Base-by-base conservation (phyloP, 345 rosid genomes). In the Cardamine occulta region DNA sequence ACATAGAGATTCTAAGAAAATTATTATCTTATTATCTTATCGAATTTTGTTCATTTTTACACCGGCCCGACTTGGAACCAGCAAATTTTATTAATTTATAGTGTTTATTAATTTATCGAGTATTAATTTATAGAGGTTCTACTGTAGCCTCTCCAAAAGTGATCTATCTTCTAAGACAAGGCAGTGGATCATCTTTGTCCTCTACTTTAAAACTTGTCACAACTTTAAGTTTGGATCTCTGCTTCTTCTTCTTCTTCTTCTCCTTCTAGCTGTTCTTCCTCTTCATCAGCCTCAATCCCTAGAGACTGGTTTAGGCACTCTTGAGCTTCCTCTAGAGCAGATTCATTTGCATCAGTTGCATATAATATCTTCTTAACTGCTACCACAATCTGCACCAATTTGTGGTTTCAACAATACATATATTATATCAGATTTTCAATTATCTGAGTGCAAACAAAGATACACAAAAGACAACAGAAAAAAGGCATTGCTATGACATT, bases 281-380 rank as follows among this genome's bases (percentile, higher is more conserved):
- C 85, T 9, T 78, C 85, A 9, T 68, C 69, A 39, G 68, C 89
- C 8, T 63, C 91, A 5, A 61, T 42, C 47, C 80, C 66, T 72
- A 79, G 61, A 58, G 80, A 56, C 69, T 82, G 81, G 28, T 64
- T 58, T 47, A 94, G 55, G 45, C 86, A 87, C 74, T 86, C 93
- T 80, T 87, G 91, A 44, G 97, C 97, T 88, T 91, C 98, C 18
- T 83, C 89, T 13, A 91, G 88, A 24, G 87, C 88, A 4, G 96
- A 89, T 66, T 88, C 90, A 66, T 88, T 80, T 12, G 87, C 93
- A 74, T 90, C 97, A 0, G 90, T 91, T 54, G 97, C 93, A 49
- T 94, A 94, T 51, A 94, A 48, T 82, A 94, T 87, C 83, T 88
- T 92, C 91, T 90, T 95, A 42, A 95, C 72, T 21, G 96, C 99